Evolutionary conservation across 192 early-diverging fungal species (phyloP), one percentile per base, ranked within the genome.

Genomic region (Coemansia sp.): DNA sequence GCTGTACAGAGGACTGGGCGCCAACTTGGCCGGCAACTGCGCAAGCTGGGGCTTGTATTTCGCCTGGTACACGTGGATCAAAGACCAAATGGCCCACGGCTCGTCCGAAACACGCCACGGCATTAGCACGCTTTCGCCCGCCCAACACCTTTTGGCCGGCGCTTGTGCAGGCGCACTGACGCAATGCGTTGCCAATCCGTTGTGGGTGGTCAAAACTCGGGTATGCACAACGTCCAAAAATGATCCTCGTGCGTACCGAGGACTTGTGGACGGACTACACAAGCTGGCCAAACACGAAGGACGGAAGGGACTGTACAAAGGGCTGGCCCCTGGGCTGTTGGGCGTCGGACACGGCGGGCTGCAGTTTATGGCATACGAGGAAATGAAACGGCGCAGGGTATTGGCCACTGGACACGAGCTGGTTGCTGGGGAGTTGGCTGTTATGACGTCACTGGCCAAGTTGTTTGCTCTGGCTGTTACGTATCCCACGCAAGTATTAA

Each of bases 321-420:
- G 91, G 1, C 82, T 99, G 54, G 69, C 95, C 4, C 94, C 96
- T 0, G 93, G 92, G 1, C 71, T 99, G 3, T 82, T 98, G 61
- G 95, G 97, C 6, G 91, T 92, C 2, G 91, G 93, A n/a, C 96
- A 99, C 58, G 97, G 97, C 11, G 95, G 94, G 1, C 65, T 99
- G 22, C 97, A 99, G 75, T 99, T 99, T 73, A 94, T 96, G 92
- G 93, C 90, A 0, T 99, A 99, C 74, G 97, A 99, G 59, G 93
- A 96, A 55, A 88, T 99, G 87, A 99, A 98, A 78, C 85, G 86
- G 62, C 84, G 83, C 74, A 65, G 85, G 39, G 61, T 78, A 32
- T 78, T 70, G 18, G 62, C 54, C 2, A 41, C 52, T n/a, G 45
- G 43, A 11, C 20, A 59, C 0, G 41, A 61, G 3, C 65, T 88